Evolutionary conservation across 257 asterid genomes (phyloP).

Genomic region (Prunella vulgaris): DNA sequence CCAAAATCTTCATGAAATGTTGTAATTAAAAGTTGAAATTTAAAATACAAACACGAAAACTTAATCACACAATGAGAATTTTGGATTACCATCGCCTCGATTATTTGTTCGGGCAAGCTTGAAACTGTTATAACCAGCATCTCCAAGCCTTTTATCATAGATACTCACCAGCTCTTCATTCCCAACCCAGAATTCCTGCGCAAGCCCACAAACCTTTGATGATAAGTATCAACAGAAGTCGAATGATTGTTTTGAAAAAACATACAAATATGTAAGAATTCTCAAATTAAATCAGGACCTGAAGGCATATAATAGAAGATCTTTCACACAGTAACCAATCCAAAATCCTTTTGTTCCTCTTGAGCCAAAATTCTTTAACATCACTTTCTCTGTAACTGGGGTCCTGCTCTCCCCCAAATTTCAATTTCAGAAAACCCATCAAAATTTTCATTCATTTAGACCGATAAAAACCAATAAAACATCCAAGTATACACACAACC

Average conservation of each 20-base stretch:
- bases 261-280: neutral
- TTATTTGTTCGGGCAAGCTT: slow-evolving; percentile 91
- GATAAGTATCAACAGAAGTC: neutral
- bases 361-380: slow-evolving; percentile 68
- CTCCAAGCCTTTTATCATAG: slow-evolving; percentile 84
- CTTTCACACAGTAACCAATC: slow-evolving; percentile 87
- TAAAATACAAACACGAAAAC: neutral
- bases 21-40: neutral
- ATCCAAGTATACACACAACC: neutral
- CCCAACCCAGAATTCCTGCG: slow-evolving; percentile 96
- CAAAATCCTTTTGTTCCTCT: slow-evolving; percentile 72
- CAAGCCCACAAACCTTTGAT: neutral
- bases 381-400: slow-evolving; percentile 83
- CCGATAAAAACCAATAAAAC: neutral
- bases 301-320: slow-evolving; percentile 95
- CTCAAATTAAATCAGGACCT: slow-evolving; percentile 37
- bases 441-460: neutral
- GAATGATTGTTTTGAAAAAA: neutral
- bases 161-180: slow-evolving; percentile 82
- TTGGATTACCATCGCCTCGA: slow-evolving; percentile 78
- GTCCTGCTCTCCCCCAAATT: slow-evolving; percentile 49
- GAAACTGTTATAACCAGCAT: slow-evolving; percentile 78
- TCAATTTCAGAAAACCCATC: slow-evolving; percentile 20
- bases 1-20: neutral
- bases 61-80: neutral